Percentiles rank a stretch among this genome's conserved stretches.
These are phyloP conservation scores for Mucor irregularis DNA, from an alignment of 371 early-diverging fungal species.

Conservation along the genomic window DNA sequence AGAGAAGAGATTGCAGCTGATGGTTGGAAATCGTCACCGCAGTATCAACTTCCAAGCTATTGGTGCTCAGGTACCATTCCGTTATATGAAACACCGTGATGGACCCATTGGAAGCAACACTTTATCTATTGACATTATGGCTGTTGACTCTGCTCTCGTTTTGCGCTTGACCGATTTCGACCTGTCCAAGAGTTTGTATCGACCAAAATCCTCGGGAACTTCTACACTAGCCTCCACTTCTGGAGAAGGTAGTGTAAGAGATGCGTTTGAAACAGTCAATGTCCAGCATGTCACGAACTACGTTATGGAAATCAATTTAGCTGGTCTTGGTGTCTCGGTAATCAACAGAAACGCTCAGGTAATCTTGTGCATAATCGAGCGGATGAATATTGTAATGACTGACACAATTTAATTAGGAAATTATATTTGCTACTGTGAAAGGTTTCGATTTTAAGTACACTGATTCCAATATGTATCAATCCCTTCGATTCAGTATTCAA, in stretches of 20 bases:
- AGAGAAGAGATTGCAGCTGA: constrained; percentile 70
- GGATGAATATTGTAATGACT: background rate
- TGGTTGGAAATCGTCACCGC: constrained; percentile 71
- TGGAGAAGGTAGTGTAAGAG: constrained; percentile 42
- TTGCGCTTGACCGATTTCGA: constrained; percentile 76
- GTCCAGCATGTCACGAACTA: constrained; percentile 40
- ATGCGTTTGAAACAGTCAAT: constrained; percentile 58
- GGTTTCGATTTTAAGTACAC: constrained; percentile 66
- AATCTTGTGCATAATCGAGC: background rate
- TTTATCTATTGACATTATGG: constrained; percentile 82
- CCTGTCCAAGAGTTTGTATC: constrained; percentile 60
- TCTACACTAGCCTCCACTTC: constrained; percentile 35
- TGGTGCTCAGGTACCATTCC: constrained; percentile 85
- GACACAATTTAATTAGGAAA: constrained; percentile 57
- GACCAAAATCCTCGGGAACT: constrained; percentile 42
- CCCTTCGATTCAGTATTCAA: constrained; percentile 60
- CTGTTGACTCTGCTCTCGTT: constrained; percentile 83
- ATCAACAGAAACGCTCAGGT: constrained; percentile 54
- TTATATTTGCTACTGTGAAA: constrained; percentile 72
- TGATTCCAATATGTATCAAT: constrained; percentile 70
- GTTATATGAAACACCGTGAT: constrained; percentile 48
- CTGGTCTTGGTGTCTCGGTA: constrained; percentile 78
- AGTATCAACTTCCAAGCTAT: constrained; percentile 87
- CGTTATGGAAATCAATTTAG: constrained; percentile 37
- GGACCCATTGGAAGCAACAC: constrained; percentile 23